A percentile compares a stretch with the other conserved stretches of the same genome.
Conservation (phyloP, 129 eudicot genomes). For the Lactuca saligna region DNA sequence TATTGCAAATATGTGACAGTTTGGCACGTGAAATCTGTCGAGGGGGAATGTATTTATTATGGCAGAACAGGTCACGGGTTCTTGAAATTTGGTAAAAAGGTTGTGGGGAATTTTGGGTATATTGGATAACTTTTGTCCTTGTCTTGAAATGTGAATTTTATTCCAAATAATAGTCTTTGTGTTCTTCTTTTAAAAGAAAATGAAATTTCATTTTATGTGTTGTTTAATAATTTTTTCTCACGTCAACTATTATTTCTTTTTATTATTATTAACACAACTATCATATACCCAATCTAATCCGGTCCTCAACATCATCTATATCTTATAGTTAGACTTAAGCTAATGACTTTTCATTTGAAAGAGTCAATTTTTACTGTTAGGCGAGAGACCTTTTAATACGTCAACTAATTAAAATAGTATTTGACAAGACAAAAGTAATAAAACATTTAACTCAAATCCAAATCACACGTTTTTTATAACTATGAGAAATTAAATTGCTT, state of each 20-base stretch:
- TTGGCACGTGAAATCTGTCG: constrained; percentile 15
- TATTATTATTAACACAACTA: too few relatives aligned
- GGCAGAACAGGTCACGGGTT: constrained; percentile 24
- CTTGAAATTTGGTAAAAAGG: neutral
- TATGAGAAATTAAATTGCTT: too few relatives aligned
- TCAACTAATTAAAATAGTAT: neutral
- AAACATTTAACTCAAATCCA: neutral
- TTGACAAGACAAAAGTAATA: neutral
- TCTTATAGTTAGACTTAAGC: too few relatives aligned
- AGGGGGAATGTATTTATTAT: constrained; percentile 16
- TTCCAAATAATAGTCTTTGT: neutral
- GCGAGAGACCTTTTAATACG: too few relatives aligned
- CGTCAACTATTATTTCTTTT: too few relatives aligned
- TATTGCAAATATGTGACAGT: neutral
- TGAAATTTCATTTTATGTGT: too few relatives aligned
- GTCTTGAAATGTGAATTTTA: constrained; percentile 4
- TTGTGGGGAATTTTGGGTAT: constrained; percentile 22
- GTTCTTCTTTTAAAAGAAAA: neutral
- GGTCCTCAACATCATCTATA: too few relatives aligned
- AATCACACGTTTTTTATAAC: neutral
- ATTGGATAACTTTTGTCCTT: constrained; percentile 12
- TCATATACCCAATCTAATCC: too few relatives aligned
- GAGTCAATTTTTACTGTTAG: too few relatives aligned
- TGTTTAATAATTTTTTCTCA: neutral
- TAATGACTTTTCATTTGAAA: too few relatives aligned